Base-by-base conservation (phyloP, 768 basidiomycete species). In the Epithele typhae region DNA sequence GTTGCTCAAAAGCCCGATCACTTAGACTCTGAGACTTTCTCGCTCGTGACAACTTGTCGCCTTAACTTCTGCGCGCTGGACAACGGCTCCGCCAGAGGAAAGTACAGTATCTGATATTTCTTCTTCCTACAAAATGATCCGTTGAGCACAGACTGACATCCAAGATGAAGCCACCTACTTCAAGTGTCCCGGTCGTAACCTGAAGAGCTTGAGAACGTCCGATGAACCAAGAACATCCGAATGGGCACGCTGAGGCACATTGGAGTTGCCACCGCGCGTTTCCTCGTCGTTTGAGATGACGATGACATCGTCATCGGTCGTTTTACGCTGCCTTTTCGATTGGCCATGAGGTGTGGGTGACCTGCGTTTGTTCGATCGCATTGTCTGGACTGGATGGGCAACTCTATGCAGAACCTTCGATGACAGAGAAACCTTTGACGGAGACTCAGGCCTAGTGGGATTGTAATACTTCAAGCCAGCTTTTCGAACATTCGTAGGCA, bases 61-160 rank as follows among this genome's bases (percentile, higher is more conserved):
- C 54, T 51, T 39, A 51, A 57, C 49, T 72, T 77, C 59, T 91
- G 77, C 21, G 58, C 43, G 11, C 78, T 74, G 2, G 73, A 73
- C 40, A 92, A 65, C 5, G 87, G 81, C 1, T 73, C 68, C 0
- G 71, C 74, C 67, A 92, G 75, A 1, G 88, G 85, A 56, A 93
- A 92, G 57, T 82, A 86, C 24, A 96, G 70, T 15, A 95, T 78
- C 61, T 96, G 92, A 59, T 88, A 92, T 37, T 84, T 72, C 48
- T 77, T 41, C n/a, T 50, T 47, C 36, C 21, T 10, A 22, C 11
- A 5, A 15, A 9, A 6, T 14, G 14, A 30, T 7, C 35, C 6
- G 12, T 36, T 36, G 35, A 36, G 7, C 6, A 7, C 35, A 8
- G 35, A 9, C 9, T 32, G 9, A 9, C 30, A 32, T 32, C 15